phyloP scores from a whole-genome alignment of 2,329 filamentous ascomycete species.

The Gyromitra esculenta region DNA sequence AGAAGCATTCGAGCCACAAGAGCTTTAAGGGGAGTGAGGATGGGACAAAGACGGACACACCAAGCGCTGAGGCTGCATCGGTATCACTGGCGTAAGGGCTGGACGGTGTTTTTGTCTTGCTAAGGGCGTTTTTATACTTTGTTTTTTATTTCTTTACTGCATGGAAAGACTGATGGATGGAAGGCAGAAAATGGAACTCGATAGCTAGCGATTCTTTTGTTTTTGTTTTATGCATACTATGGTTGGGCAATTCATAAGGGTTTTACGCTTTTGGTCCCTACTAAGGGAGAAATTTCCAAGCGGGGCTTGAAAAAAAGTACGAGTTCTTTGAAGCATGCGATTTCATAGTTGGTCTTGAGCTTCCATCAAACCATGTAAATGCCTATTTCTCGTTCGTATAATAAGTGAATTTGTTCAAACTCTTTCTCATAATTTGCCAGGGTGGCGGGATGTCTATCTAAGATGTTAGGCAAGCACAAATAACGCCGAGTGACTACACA shows the following conservation, averaged over 20 bases:
- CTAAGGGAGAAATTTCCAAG: neutral
- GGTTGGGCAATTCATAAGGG: slow-evolving; percentile 9
- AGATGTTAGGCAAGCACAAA: neutral
- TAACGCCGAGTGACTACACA: neutral
- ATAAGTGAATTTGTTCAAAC: too few species aligned
- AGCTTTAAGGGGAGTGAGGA: slow-evolving; percentile 70
- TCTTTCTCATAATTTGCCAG: too few species aligned
- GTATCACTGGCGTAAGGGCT: neutral
- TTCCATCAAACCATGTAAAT: neutral
- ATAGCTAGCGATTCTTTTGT: slow-evolving; percentile 3
- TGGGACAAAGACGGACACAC: slow-evolving; percentile 31
- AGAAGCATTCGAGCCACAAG: slow-evolving; percentile 87
- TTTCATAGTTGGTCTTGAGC: neutral
- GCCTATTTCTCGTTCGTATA: too few species aligned
- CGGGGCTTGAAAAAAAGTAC: too few species aligned
- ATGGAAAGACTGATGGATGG: neutral
- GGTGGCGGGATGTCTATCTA: neutral
- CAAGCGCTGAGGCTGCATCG: slow-evolving; percentile 1
- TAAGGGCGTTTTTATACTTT: neutral
- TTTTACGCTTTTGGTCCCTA: neutral
- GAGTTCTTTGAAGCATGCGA: neutral
- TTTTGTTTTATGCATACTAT: slow-evolving; percentile 15
- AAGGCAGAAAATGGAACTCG: neutral
- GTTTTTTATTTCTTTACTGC: neutral
- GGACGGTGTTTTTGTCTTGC: neutral